phyloP scores from a whole-genome alignment of 1,284 basidiomycete genomes.

The Lentinula novae-zelandiae region DNA sequence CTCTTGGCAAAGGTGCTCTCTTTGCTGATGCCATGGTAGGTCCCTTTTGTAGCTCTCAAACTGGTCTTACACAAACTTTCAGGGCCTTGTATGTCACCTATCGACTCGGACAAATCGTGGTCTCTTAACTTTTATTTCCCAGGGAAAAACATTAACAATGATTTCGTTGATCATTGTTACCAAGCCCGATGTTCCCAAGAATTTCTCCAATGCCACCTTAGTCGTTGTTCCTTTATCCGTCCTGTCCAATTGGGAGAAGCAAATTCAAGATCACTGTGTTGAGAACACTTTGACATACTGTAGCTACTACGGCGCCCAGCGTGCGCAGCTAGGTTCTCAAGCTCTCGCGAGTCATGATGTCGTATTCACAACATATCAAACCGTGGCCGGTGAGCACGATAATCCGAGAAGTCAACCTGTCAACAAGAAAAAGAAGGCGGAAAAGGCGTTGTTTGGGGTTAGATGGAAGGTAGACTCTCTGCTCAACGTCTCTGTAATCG shows the following conservation, averaged over 20 bases:
- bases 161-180: slow-evolving; percentile 75
- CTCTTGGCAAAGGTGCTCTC: slow-evolving; percentile 77
- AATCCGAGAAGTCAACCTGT: slow-evolving; percentile 23
- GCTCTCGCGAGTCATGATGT: slow-evolving; percentile 71
- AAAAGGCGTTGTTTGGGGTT: slow-evolving; percentile 59
- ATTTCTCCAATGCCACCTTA: slow-evolving; percentile 65
- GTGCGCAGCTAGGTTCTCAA: slow-evolving; percentile 48
- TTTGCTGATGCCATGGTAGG: slow-evolving; percentile 89
- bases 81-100: slow-evolving; percentile 4
- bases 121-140: slow-evolving; percentile 7
- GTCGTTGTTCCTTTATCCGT: slow-evolving; percentile 86
- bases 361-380: slow-evolving; percentile 89
- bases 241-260: slow-evolving; percentile 89
- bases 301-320: slow-evolving; percentile 72
- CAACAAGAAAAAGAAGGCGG: slow-evolving; percentile 57
- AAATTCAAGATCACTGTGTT: slow-evolving; percentile 75
- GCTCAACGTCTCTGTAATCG: neutral
- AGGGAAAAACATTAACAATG: slow-evolving; percentile 87
- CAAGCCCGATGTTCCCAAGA: slow-evolving; percentile 53
- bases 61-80: neutral
- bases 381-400: slow-evolving; percentile 50
- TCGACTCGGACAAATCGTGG: neutral
- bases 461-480: slow-evolving; percentile 67
- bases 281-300: slow-evolving; percentile 52
- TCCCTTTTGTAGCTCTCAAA: slow-evolving; percentile 21